Evolutionary conservation across 1,284 basidiomycete species (phyloP), one percentile per base, ranked within the genome.

Genomic region (Volvariella volvacea): DNA sequence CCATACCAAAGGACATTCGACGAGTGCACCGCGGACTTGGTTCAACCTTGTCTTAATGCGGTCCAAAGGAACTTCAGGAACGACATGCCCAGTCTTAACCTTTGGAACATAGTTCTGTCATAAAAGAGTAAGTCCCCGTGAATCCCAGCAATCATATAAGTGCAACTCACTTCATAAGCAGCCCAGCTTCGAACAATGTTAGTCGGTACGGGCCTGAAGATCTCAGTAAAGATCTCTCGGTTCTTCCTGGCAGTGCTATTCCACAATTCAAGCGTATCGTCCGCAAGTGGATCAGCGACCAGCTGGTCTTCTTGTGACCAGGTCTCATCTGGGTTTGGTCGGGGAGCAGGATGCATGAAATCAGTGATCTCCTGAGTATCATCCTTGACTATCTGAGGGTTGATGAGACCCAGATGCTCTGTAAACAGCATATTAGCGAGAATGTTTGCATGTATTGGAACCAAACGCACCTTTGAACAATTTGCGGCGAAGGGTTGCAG

Each of bases 351-450:
- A 22, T 67, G 78, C 93, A 95, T 95, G 70, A 76, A 86, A 22
- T 70, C 71, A 43, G 73, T 77, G 15, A 74, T 67, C 42, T 72
- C 67, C 33, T 68, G 43, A 19, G 57, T 61, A 39, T 57, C 60
- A 22, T 60, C 52, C 49, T 67, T 67, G 36, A 52, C 50, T 15
- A 36, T 15, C 55, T 88, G 85, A 1, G 85, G 84, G 15, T 65
- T 64, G 36, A 92, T 82, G 28, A 93, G 77, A 39, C 92, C 92
- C 42, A 95, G 77, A 58, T 95, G 91, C 60, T 93, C 90, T 89
- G 63, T 9, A 15, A 19, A 38, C 31, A 40, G 4, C 17, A 20
- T 20, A 10, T 17, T 6, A 42, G 32, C 15, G 38, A 21, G 25
- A 12, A 41, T 31, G 48, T 41, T 44, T 19, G 37, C 25, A 20